phyloP scores from a whole-genome alignment of 202 grass and related monocot species.

The Sporobolus alterniflorus region DNA sequence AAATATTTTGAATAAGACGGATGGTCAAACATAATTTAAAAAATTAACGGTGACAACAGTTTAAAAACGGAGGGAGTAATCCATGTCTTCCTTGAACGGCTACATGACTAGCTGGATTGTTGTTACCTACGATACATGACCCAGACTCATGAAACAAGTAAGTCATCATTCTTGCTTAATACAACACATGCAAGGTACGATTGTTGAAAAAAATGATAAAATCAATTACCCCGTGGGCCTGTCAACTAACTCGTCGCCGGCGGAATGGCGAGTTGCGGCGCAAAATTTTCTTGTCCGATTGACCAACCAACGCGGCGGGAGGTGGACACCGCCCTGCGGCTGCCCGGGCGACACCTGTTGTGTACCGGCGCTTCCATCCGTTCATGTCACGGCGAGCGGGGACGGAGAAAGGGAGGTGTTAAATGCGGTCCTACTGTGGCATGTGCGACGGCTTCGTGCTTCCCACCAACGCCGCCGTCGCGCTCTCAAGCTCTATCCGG shows the following conservation, averaged over 20 bases:
- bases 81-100: too few species aligned
- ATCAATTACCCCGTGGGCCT: too few species aligned
- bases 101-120: too few species aligned
- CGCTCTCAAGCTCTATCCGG: background rate
- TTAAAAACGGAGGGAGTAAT: too few species aligned
- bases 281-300: slow-evolving; percentile 11
- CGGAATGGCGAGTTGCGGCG: background rate
- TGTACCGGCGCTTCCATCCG: background rate
- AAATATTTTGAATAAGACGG: too few species aligned
- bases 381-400: background rate
- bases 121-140: too few species aligned
- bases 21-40: too few species aligned
- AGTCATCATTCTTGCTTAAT: too few species aligned
- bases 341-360: slow-evolving; percentile 29
- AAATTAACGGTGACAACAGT: too few species aligned
- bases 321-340: background rate
- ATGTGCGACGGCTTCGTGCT: slow-evolving; percentile 6
- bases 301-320: slow-evolving; percentile 10
- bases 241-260: background rate
- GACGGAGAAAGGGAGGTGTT: background rate
- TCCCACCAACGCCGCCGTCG: slow-evolving; percentile 16
- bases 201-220: too few species aligned
- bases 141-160: too few species aligned
- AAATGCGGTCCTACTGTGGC: slow-evolving; percentile 20
- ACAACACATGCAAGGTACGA: too few species aligned